Evolutionary conservation across 495 filamentous ascomycete species (phyloP).

Genomic region (Penicillium robsamsonii): DNA sequence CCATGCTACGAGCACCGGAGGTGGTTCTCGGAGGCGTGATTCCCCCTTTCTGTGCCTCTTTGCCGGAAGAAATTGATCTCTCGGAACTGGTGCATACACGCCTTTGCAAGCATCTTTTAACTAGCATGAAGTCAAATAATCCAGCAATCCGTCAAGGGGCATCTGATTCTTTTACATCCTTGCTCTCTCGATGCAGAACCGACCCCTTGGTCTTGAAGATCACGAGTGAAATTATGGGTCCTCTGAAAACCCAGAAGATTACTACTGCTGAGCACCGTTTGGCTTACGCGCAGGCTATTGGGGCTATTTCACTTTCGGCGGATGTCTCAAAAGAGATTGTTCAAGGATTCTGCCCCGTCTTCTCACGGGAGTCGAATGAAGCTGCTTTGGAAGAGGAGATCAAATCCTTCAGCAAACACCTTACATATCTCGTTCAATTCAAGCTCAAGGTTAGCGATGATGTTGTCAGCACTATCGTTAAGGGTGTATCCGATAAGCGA

Average conservation of each 20-base stretch:
- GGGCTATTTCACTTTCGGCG: conserved; percentile 54
- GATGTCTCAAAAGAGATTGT: conserved; percentile 64
- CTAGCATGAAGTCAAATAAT: conserved; percentile 89
- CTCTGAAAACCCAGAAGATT: conserved; percentile 77
- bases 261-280: conserved; percentile 77
- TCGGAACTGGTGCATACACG: conserved; percentile 65
- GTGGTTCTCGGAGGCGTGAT: conserved; percentile 78
- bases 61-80: conserved; percentile 71
- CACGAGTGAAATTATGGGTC: conserved; percentile 70
- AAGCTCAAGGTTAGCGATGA: conserved; percentile 58
- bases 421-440: conserved; percentile 56
- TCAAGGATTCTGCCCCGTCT: conserved; percentile 58
- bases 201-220: conserved; percentile 58
- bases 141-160: conserved; percentile 70
- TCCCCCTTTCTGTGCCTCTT: conserved; percentile 61
- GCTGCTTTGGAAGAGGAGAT: conserved; percentile 72
- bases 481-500: conserved; percentile 83
- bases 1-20: conserved; percentile 83
- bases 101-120: conserved; percentile 78
- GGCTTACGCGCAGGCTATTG: conserved; percentile 74
- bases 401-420: conserved; percentile 60
- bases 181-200: conserved; percentile 57
- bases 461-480: conserved; percentile 66
- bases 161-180: conserved; percentile 64
- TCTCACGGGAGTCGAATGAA: conserved; percentile 84